Percentiles rank a stretch among this genome's conserved stretches.
phyloP scores from a whole-genome alignment of 2,329 filamentous ascomycete genomes.

The Tolypocladium tundrense region DNA sequence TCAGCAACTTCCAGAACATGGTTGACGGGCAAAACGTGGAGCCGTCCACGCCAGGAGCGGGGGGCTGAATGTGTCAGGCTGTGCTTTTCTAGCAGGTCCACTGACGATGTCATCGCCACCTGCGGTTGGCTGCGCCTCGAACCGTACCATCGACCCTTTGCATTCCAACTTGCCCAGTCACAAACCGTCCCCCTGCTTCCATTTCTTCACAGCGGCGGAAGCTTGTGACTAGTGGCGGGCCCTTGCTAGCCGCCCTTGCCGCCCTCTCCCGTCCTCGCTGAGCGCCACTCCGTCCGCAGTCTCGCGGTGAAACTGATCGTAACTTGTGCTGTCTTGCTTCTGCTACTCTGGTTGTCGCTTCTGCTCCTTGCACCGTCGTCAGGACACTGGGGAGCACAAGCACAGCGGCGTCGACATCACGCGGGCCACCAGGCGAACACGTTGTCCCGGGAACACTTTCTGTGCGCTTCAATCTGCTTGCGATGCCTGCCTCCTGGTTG shows the following conservation, averaged over 20 bases:
- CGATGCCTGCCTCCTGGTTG: conserved; percentile 10
- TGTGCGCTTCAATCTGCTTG: conserved; percentile 4
- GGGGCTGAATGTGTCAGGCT: not conserved
- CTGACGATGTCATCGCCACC: conserved; percentile 9
- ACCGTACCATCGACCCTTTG: not conserved
- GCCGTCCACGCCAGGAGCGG: not conserved
- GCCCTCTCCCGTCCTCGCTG: not conserved
- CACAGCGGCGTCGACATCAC: not conserved
- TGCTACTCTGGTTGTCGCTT: not conserved
- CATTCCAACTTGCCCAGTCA: not conserved
- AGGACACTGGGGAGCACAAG: not conserved
- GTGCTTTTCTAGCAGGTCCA: conserved; percentile 2
- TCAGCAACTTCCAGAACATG: not conserved
- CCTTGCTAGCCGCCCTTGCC: not conserved
- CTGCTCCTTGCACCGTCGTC: not conserved
- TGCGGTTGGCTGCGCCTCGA: conserved; percentile 1
- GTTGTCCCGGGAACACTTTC: not conserved
- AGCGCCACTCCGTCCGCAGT: conserved; percentile 1
- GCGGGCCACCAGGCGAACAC: not conserved
- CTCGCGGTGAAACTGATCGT: not conserved
- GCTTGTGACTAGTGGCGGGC: not conserved
- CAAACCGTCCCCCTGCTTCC: not conserved
- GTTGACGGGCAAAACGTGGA: not conserved
- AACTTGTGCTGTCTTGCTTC: not conserved
- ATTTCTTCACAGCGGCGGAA: not conserved